Base-by-base conservation (phyloP, 2,329 filamentous ascomycete genomes). In the Ophiocordyceps camponoti-saundersi region DNA sequence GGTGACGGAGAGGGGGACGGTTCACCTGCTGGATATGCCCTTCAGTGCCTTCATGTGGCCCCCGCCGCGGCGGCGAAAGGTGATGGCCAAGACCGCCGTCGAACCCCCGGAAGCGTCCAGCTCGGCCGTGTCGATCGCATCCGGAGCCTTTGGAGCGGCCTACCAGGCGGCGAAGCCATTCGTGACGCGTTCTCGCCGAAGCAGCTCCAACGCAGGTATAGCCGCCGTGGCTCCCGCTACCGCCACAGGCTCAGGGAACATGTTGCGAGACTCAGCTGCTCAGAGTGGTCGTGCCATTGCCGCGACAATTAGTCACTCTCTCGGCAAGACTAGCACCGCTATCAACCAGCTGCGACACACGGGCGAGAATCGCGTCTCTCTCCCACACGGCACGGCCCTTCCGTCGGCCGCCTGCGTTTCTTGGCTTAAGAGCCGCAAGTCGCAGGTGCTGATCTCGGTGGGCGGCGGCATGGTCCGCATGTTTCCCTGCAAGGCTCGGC, bases 1-100 rank as follows among this genome's bases (percentile, higher is more conserved):
- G 65, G 79, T 95, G 23, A 96, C 92, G 1, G 87, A 94, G 57
- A 85, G 89, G 54, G 88, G 90, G n/a, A 98, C 92, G 10, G 80
- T 95, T 12, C 92, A 98, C 64, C 76, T 96, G 42, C 81, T 95
- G 52, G 85, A 95, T 53, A 77, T 96, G 62, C 87, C 88, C 10
- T 72, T 78, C 43, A 84, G 79, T 51, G 85, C 86, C 5, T 90
- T 89, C 55, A 79, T 84, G 53, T 95, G 89, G 89, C 89, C 89
- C 40, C 85, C 88, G 22, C 80, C 79, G 41, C 72, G 76, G 39
- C 70, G 73, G 46, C 68, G 71, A 49, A 63, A 61, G 50, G 66
- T 63, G 46, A 56, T 57, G 36, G 65, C 62, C 49, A 70, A 75
- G 36, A 62, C 63, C 18, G 62, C 65, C 13, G 64, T 68, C 15